Conservation (phyloP, 768 basidiomycete species). For the Mycena alexandri region DNA sequence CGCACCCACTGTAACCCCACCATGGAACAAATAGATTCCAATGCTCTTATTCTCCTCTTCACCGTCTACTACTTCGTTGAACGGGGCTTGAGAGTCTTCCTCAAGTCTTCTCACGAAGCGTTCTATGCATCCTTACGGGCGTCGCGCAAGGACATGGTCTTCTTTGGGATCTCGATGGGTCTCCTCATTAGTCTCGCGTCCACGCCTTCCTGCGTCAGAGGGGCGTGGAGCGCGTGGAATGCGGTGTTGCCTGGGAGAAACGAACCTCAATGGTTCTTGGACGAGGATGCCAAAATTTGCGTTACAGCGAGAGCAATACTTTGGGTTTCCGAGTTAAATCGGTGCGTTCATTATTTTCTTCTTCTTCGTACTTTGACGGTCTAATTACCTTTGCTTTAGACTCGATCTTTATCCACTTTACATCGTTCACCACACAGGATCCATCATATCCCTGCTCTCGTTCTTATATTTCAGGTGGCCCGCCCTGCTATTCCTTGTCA, state of each 20-base stretch:
- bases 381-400: no score
- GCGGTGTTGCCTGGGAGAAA: slow-evolving; percentile 16
- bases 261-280: slow-evolving; percentile 30
- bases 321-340: slow-evolving; percentile 40
- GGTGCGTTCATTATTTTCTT: neutral
- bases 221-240: slow-evolving; percentile 27
- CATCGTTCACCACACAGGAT: slow-evolving; percentile 37
- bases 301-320: slow-evolving; percentile 38
- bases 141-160: slow-evolving; percentile 38
- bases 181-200: slow-evolving; percentile 38
- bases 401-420: slow-evolving; percentile 39
- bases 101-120: slow-evolving; percentile 4
- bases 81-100: slow-evolving; percentile 21
- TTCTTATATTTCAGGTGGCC: slow-evolving; percentile 35
- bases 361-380: no score
- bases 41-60: slow-evolving; percentile 34
- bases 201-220: slow-evolving; percentile 36
- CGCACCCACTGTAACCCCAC: slow-evolving; percentile 6
- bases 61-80: slow-evolving; percentile 40
- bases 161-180: slow-evolving; percentile 39
- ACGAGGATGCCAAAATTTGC: slow-evolving; percentile 34
- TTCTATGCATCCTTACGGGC: slow-evolving; percentile 34
- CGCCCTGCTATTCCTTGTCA: slow-evolving; percentile 26
- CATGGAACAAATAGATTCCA: slow-evolving; percentile 35
- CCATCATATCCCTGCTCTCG: slow-evolving; percentile 37